Evolutionary conservation across 768 basidiomycete species (phyloP).

Genomic region (Mrakia frigida): DNA sequence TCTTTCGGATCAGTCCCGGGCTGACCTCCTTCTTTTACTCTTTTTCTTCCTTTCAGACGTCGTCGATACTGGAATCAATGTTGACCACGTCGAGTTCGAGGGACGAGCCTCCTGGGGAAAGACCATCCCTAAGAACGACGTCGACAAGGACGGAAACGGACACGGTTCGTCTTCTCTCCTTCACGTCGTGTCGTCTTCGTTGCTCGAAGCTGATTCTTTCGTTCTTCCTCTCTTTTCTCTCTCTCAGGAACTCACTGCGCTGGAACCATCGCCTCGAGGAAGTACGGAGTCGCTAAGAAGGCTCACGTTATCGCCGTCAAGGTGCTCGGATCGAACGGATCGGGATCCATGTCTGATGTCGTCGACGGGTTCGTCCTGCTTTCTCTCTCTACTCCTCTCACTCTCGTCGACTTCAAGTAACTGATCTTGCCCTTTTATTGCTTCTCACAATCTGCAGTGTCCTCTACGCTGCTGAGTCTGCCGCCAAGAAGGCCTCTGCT

Average conservation of each 20-base stretch:
- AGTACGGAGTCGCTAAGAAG: conserved; percentile 93
- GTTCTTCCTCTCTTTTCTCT: neutral
- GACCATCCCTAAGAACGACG: conserved; percentile 74
- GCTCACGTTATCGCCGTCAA: conserved; percentile 55
- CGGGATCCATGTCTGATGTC: conserved; percentile 90
- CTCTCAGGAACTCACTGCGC: conserved; percentile 65
- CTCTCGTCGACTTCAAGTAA: neutral
- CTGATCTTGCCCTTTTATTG: conserved; percentile 6
- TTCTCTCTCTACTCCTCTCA: neutral
- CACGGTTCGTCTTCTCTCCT: conserved; percentile 55
- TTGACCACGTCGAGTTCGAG: conserved; percentile 76
- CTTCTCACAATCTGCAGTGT: conserved; percentile 32
- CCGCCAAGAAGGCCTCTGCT: conserved; percentile 53
- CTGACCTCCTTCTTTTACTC: neutral
- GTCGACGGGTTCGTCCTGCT: conserved; percentile 64
- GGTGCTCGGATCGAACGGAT: conserved; percentile 81
- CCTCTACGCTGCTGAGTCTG: conserved; percentile 58
- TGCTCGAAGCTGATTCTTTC: neutral
- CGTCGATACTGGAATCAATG: conserved; percentile 78
- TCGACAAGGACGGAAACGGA: conserved; percentile 87
- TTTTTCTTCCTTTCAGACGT: conserved; percentile 1
- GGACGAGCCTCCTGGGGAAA: conserved; percentile 81
- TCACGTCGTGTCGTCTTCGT: neutral
- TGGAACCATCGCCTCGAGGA: conserved; percentile 87
- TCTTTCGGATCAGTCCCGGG: conserved; percentile 46